These are phyloP conservation scores for Kodamaea hsintzibuensis DNA, from an alignment of 805 yeast genomes.

Conservation along the genomic window DNA sequence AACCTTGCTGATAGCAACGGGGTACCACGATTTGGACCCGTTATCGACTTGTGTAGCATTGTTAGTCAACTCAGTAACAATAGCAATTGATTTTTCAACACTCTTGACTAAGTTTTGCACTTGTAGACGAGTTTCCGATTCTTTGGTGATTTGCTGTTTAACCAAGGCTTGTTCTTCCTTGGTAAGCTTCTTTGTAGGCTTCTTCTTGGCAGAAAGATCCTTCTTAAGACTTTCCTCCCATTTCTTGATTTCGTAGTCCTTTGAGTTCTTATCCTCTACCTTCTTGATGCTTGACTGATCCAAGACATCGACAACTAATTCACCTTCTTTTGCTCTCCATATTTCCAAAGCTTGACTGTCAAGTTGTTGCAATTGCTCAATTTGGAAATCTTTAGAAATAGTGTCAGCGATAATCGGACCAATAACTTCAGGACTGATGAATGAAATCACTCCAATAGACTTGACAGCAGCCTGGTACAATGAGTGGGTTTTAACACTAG, in stretches of 20 bases:
- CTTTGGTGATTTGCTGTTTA: slow-evolving; percentile 62
- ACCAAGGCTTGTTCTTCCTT: slow-evolving; percentile 74
- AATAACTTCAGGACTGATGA: slow-evolving; percentile 58
- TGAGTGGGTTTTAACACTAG: background rate
- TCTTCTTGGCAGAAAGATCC: slow-evolving; percentile 63
- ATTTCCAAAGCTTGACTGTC: slow-evolving; percentile 56
- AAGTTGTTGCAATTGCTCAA: slow-evolving; percentile 35
- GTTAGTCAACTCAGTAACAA: slow-evolving; percentile 55
- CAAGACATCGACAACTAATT: slow-evolving; percentile 64
- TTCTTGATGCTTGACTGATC: slow-evolving; percentile 39
- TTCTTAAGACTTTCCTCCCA: slow-evolving; percentile 88
- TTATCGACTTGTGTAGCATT: slow-evolving; percentile 58
- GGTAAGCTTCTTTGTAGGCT: slow-evolving; percentile 56
- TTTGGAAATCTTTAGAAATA: slow-evolving; percentile 45
- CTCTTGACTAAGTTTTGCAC: slow-evolving; percentile 40
- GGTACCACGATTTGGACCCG: slow-evolving; percentile 71
- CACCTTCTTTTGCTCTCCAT: slow-evolving; percentile 71
- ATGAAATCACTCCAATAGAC: slow-evolving; percentile 46
- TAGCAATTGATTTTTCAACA: slow-evolving; percentile 50
- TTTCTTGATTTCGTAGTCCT: slow-evolving; percentile 79
- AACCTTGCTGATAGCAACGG: slow-evolving; percentile 55
- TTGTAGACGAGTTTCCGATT: slow-evolving; percentile 52
- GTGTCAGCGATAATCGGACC: slow-evolving; percentile 51
- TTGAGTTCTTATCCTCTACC: slow-evolving; percentile 66
- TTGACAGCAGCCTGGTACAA: slow-evolving; percentile 50